phyloP scores from a whole-genome alignment of 148 eudicot genomes.

The Silene latifolia region DNA sequence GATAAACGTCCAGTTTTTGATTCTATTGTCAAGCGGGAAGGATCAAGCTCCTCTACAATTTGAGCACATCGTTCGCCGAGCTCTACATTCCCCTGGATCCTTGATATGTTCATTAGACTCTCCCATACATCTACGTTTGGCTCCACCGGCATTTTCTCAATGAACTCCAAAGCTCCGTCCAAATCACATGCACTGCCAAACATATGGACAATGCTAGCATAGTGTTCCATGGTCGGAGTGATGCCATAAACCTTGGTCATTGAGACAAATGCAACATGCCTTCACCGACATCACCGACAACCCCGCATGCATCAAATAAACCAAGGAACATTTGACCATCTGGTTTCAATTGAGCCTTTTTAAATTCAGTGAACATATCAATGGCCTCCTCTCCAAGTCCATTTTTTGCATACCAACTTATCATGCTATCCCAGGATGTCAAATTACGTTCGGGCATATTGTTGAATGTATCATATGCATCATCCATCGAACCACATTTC shows the following conservation, averaged over 20 bases:
- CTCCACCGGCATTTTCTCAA: constrained; percentile 64
- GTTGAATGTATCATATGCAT: constrained; percentile 51
- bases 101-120: constrained; percentile 62
- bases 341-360: constrained; percentile 61
- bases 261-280: constrained; percentile 78
- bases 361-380: constrained; percentile 57
- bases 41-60: constrained; percentile 63
- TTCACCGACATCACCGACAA: constrained; percentile 59
- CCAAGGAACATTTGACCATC: constrained; percentile 62
- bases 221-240: constrained; percentile 71
- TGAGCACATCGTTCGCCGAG: constrained; percentile 80
- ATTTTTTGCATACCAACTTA: constrained; percentile 57
- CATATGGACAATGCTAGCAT: constrained; percentile 72
- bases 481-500: constrained; percentile 68
- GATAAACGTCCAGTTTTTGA: constrained; percentile 59
- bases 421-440: constrained; percentile 88
- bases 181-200: constrained; percentile 63
- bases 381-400: constrained; percentile 73
- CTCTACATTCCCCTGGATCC: constrained; percentile 61
- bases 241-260: constrained; percentile 63
- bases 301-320: constrained; percentile 67
- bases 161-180: constrained; percentile 73
- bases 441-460: constrained; percentile 65
- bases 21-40: constrained; percentile 53
- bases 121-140: constrained; percentile 70